Evolutionary conservation across 352 stramenopile species (phyloP).

Genomic region (Phytophthora sojae): DNA sequence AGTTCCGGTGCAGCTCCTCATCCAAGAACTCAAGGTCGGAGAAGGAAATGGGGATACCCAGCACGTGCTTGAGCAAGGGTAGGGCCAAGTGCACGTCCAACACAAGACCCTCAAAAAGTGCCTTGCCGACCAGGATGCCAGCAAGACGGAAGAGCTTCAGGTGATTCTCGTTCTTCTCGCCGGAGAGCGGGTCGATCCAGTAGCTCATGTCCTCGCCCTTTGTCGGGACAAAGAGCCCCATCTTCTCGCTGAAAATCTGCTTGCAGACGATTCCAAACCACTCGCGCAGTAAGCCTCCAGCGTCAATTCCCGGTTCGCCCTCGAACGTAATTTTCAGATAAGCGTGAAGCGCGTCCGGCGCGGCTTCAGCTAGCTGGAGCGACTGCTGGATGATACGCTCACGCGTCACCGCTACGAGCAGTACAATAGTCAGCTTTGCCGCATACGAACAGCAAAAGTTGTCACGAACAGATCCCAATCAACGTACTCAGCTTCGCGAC

Average conservation of each 20-base stretch:
- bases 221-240: slow-evolving; percentile 63
- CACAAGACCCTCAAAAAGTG: slow-evolving; percentile 70
- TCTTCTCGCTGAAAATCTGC: slow-evolving; percentile 59
- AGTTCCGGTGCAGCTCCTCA: slow-evolving; percentile 73
- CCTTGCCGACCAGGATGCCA: slow-evolving; percentile 69
- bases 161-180: slow-evolving; percentile 50
- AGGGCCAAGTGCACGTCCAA: slow-evolving; percentile 69
- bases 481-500: slow-evolving; percentile 73
- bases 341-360: slow-evolving; percentile 58
- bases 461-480: background rate
- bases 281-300: slow-evolving; percentile 68
- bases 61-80: slow-evolving; percentile 74
- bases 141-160: slow-evolving; percentile 69
- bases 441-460: background rate
- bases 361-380: slow-evolving; percentile 49
- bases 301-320: slow-evolving; percentile 71
- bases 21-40: slow-evolving; percentile 81
- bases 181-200: slow-evolving; percentile 72
- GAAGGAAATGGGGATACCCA: slow-evolving; percentile 81
- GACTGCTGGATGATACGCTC: slow-evolving; percentile 70
- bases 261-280: slow-evolving; percentile 75
- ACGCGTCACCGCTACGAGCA: slow-evolving; percentile 51
- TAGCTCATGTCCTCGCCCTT: slow-evolving; percentile 75
- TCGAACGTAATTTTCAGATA: slow-evolving; percentile 79
- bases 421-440: slow-evolving; percentile 7